These are phyloP conservation scores for Epichloe sylvatica DNA, from an alignment of 2,329 filamentous ascomycete species.

Conservation along the genomic window DNA sequence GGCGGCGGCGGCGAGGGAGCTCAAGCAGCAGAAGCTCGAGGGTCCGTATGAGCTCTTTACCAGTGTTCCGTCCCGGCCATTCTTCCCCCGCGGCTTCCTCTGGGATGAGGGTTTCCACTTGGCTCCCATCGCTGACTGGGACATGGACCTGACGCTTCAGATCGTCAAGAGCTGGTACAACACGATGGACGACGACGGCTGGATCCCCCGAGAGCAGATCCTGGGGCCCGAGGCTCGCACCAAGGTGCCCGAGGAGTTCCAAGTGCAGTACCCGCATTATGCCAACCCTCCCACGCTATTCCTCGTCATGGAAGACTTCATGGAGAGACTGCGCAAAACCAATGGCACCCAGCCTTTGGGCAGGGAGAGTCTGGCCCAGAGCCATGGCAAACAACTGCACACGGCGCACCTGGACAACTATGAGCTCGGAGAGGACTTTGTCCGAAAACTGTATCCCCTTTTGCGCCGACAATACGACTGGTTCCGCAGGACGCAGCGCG, in stretches of 20 bases:
- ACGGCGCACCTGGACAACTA: slow-evolving; percentile 54
- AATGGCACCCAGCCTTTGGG: slow-evolving; percentile 32
- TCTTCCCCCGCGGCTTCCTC: slow-evolving; percentile 91
- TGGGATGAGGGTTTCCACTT: slow-evolving; percentile 99
- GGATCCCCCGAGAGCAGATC: slow-evolving; percentile 96
- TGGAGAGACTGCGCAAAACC: slow-evolving; percentile 55
- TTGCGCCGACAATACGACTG: slow-evolving; percentile 83
- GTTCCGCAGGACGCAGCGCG: slow-evolving; percentile 85
- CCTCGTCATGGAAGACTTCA: slow-evolving; percentile 71
- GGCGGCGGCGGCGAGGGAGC: slow-evolving; percentile 61
- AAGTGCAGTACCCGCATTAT: slow-evolving; percentile 91
- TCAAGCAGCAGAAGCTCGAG: slow-evolving; percentile 55
- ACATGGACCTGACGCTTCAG: slow-evolving; percentile 73
- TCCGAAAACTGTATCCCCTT: slow-evolving; percentile 69
- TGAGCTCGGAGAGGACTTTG: slow-evolving; percentile 54
- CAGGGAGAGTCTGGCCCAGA: slow-evolving; percentile 28
- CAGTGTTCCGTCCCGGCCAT: slow-evolving; percentile 79
- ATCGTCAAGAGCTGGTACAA: slow-evolving; percentile 93
- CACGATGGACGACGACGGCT: slow-evolving; percentile 90
- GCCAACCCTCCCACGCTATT: slow-evolving; percentile 94
- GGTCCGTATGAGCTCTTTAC: slow-evolving; percentile 84
- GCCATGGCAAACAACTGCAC: slow-evolving; percentile 33
- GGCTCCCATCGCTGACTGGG: slow-evolving; percentile 83
- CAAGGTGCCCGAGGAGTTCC: slow-evolving; percentile 88
- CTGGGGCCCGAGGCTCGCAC: slow-evolving; percentile 80